A percentile compares a stretch with the other conserved stretches of the same genome.
These are phyloP conservation scores for Xylaria sp. DNA, from an alignment of 2,329 filamentous ascomycete genomes.

Conservation along the genomic window DNA sequence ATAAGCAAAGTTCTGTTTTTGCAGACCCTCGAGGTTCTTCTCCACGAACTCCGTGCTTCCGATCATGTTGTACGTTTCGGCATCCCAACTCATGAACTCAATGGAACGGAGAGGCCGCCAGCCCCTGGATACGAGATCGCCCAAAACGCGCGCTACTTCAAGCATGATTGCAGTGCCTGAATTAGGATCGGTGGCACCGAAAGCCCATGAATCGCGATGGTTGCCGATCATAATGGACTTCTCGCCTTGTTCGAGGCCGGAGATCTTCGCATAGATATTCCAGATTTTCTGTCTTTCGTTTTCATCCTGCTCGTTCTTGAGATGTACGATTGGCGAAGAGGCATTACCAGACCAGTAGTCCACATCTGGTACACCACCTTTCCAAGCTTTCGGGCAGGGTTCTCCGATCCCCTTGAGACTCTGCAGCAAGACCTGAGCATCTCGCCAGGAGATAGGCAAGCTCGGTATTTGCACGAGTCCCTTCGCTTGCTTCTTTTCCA, in stretches of 20 bases:
- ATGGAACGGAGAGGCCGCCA: slow-evolving; percentile 94
- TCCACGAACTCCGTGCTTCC: slow-evolving; percentile 96
- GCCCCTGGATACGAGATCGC: slow-evolving; percentile 66
- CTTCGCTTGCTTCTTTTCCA: slow-evolving; percentile 63
- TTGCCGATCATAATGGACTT: slow-evolving; percentile 88
- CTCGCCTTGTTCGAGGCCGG: slow-evolving; percentile 74
- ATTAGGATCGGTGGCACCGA: slow-evolving; percentile 79
- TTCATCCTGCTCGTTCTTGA: slow-evolving; percentile 86
- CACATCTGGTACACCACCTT: slow-evolving; percentile 69
- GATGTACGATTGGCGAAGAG: slow-evolving; percentile 68
- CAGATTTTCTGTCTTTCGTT: slow-evolving; percentile 77
- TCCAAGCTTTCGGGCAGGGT: slow-evolving; percentile 64
- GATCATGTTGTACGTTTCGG: slow-evolving; percentile 84
- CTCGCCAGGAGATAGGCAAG: slow-evolving; percentile 81
- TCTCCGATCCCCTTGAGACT: slow-evolving; percentile 70
- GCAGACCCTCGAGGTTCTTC: slow-evolving; percentile 67
- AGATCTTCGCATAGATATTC: slow-evolving; percentile 82
- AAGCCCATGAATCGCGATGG: slow-evolving; percentile 88
- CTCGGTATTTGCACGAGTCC: slow-evolving; percentile 82
- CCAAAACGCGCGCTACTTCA: slow-evolving; percentile 80
- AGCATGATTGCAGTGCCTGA: slow-evolving; percentile 88
- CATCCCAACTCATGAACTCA: slow-evolving; percentile 96
- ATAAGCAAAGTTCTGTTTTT: slow-evolving; percentile 74
- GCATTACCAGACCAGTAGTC: slow-evolving; percentile 82
- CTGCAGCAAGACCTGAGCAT: slow-evolving; percentile 75